Conservation (phyloP, 148 eudicot species). For the Chenopodium suecicum region DNA sequence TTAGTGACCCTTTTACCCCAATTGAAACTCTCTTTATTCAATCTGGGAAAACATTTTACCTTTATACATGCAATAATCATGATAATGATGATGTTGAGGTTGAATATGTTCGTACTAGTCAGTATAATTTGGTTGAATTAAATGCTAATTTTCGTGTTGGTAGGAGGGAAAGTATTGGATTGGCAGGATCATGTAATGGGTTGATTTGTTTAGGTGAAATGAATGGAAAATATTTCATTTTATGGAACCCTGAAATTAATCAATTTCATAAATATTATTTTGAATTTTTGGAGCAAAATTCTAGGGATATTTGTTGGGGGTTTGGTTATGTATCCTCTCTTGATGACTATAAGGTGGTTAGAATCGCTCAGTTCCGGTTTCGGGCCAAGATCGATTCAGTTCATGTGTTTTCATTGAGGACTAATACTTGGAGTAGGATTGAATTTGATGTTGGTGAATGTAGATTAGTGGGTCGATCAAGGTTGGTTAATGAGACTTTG, state of each 20-base stretch:
- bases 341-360: not conserved
- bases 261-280: too few relatives aligned
- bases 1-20: not conserved
- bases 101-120: not conserved
- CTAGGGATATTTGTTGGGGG: too few relatives aligned
- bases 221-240: not conserved
- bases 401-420: not conserved
- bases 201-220: slow-evolving; percentile 6
- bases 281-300: too few relatives aligned
- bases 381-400: not conserved
- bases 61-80: not conserved
- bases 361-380: not conserved
- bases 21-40: not conserved
- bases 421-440: not conserved
- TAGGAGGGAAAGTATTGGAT: too few relatives aligned
- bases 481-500: slow-evolving; percentile 1
- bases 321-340: too few relatives aligned
- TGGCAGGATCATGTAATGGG: slow-evolving; percentile 9
- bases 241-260: slow-evolving; percentile 3
- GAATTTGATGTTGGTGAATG: not conserved
- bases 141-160: not conserved
- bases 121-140: not conserved
- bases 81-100: not conserved
- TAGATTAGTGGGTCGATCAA: not conserved
- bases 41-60: not conserved